Base-by-base conservation (phyloP, 176 grass and related monocot genomes). In the Juncus effusus region DNA sequence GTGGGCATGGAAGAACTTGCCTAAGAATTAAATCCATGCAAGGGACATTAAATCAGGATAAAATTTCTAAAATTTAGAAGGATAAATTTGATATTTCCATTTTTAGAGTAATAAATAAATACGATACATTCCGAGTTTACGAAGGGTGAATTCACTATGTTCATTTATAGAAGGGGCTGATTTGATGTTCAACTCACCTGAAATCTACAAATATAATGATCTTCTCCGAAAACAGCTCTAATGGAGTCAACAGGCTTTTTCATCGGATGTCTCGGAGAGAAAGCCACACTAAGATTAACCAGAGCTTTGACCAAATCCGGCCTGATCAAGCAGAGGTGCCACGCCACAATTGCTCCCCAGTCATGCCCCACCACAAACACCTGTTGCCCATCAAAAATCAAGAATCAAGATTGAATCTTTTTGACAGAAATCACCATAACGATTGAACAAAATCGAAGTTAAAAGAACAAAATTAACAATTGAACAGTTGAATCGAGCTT, bases 291-390 rank as follows among this genome's bases (percentile, higher is more conserved):
- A 64, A 95, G 56, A 68, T 81, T 88, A 0, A 95, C 90, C 44
- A 95, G 75, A 56, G 90, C 85, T 60, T 64, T 70, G 61, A 95
- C 90, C 14, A 85, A 56, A 72, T 95, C 90, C 37, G 90, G 77
- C 65, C 90, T 73, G 38, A 95, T 70, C 56, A 89, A 74, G 77
- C 90, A 89, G 10, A 95, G 76, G 61, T 76, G 63, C 90, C 90
- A 95, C 59, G 85, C 85, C 42, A 95, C 82, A 10, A 50, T 2
- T 59, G 90, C 82, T 60, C 90, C 90, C 90, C 90, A 95, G 74
- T 95, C 90, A 64, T 89, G 90, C 0, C 74, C 90, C 36, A 78
- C 85, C 16, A 89, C 85, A 76, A 95, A 95, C 65, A 89, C 90
- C 88, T 87, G 36, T 3, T 19, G 38, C 38, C 8, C 36, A 67